Conservation (phyloP, 352 stramenopile genomes). For the Globisporangium alternatum region DNA sequence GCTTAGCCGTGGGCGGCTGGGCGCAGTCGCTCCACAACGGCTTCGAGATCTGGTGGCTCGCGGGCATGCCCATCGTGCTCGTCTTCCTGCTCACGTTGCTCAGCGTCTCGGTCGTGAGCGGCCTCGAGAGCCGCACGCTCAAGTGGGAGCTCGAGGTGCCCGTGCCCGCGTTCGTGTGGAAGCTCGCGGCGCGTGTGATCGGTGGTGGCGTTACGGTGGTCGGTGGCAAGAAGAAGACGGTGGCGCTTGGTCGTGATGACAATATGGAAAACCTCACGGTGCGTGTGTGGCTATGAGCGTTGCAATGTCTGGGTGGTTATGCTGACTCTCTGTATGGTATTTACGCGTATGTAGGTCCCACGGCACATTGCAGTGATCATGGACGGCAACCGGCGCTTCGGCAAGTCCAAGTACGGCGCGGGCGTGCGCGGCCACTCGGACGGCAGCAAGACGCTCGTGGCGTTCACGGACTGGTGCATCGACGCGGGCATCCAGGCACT, state of each 20-base stretch:
- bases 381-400: constrained; percentile 96
- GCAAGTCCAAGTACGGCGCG: constrained; percentile 75
- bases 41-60: constrained; percentile 86
- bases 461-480: constrained; percentile 97
- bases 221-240: background rate
- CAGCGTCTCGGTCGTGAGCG: constrained; percentile 68
- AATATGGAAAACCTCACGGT: constrained; percentile 28
- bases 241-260: constrained; percentile 4
- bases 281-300: background rate
- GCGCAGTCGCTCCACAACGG: constrained; percentile 67
- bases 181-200: constrained; percentile 14
- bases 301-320: no score
- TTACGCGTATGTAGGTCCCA: constrained; percentile 64
- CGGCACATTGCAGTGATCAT: constrained; percentile 95
- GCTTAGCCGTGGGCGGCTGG: constrained; percentile 30
- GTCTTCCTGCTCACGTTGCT: constrained; percentile 71
- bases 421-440: constrained; percentile 91
- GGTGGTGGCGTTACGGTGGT: constrained; percentile 5
- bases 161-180: constrained; percentile 18
- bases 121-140: constrained; percentile 38
- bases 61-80: constrained; percentile 71
- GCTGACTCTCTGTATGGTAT: no score
- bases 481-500: constrained; percentile 85
- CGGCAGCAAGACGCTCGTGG: constrained; percentile 93
- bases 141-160: constrained; percentile 23